Percentiles rank a stretch among this genome's conserved stretches.
Evolutionary conservation across 2,329 filamentous ascomycete species (phyloP).

Genomic region (Stemphylium vesicarium): DNA sequence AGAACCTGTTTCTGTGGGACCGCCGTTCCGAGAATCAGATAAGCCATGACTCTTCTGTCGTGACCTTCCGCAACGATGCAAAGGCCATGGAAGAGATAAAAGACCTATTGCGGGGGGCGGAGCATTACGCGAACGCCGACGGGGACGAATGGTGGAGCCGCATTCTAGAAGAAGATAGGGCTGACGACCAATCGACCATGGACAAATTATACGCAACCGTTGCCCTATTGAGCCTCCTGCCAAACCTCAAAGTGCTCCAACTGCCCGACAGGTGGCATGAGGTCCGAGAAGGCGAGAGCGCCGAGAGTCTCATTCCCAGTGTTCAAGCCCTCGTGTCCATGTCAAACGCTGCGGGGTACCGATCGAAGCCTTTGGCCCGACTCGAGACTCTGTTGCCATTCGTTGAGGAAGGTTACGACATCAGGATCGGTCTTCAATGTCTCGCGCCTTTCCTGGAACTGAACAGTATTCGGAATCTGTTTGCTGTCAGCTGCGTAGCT

Average conservation of each 20-base stretch:
- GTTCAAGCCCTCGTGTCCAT: slow-evolving; percentile 24
- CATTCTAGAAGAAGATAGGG: slow-evolving; percentile 32
- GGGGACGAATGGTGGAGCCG: slow-evolving; percentile 36
- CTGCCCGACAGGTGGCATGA: slow-evolving; percentile 38
- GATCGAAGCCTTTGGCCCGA: slow-evolving; percentile 25
- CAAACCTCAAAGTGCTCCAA: slow-evolving; percentile 39
- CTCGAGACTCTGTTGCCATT: slow-evolving; percentile 41
- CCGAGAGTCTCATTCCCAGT: slow-evolving; percentile 24
- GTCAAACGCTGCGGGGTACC: slow-evolving; percentile 20
- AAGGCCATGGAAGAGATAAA: slow-evolving; percentile 30
- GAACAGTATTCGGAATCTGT: slow-evolving; percentile 35
- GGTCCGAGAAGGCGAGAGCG: slow-evolving; percentile 23
- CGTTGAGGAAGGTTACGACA: slow-evolving; percentile 38
- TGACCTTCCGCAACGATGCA: slow-evolving; percentile 29
- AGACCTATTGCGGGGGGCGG: slow-evolving; percentile 20
- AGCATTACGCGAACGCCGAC: slow-evolving; percentile 24
- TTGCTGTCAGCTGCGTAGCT: slow-evolving; percentile 40
- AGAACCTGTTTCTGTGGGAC: slow-evolving; percentile 36
- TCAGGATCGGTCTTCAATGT: slow-evolving; percentile 35
- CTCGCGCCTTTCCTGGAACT: slow-evolving; percentile 39
- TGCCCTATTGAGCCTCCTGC: slow-evolving; percentile 35
- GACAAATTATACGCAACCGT: slow-evolving; percentile 33
- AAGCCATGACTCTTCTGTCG: neutral
- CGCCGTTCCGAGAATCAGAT: slow-evolving; percentile 15
- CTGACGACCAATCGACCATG: slow-evolving; percentile 11